Conservation (phyloP, 2,329 filamentous ascomycete genomes). For the Tolypocladium nubicola region DNA sequence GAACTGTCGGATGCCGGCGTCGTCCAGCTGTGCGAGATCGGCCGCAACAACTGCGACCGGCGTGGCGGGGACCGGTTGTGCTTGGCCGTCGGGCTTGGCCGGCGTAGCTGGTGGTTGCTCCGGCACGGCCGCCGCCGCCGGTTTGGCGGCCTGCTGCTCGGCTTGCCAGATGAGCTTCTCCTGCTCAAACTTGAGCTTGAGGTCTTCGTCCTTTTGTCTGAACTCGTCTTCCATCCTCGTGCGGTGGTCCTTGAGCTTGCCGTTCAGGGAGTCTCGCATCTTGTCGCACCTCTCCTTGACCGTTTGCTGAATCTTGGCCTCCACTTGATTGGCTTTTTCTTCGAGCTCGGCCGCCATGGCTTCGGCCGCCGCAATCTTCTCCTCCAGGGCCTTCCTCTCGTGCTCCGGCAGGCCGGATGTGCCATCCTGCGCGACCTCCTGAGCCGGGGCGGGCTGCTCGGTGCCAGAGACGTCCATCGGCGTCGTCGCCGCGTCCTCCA, state of each 20-base stretch:
- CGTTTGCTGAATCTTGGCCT: conserved; percentile 48
- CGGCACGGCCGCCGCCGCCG: conserved; percentile 12
- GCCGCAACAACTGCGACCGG: conserved; percentile 24
- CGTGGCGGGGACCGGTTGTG: conserved; percentile 17
- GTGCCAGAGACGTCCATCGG: conserved; percentile 3
- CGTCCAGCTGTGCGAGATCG: conserved; percentile 39
- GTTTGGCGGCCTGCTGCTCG: conserved; percentile 27
- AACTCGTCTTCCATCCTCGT: conserved; percentile 39
- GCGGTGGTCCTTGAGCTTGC: conserved; percentile 59
- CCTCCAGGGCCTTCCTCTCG: conserved; percentile 51
- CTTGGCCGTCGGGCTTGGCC: conserved; percentile 15
- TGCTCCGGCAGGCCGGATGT: conserved; percentile 36
- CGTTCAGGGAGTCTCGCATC: conserved; percentile 58
- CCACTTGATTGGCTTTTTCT: conserved; percentile 50
- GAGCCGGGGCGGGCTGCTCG: neutral
- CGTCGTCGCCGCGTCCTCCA: conserved; percentile 18
- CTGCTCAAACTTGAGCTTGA: conserved; percentile 49
- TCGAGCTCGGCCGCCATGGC: conserved; percentile 55
- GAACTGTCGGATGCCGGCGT: conserved; percentile 46
- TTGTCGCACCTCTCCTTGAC: conserved; percentile 57
- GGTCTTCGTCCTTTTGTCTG: conserved; percentile 42
- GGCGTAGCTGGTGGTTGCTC: conserved; percentile 24
- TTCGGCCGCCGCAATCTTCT: conserved; percentile 49
- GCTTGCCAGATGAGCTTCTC: conserved; percentile 52
- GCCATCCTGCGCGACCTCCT: conserved; percentile 6